These are phyloP conservation scores for Erodium maritimum DNA, from an alignment of 345 rosid species.

Conservation along the genomic window DNA sequence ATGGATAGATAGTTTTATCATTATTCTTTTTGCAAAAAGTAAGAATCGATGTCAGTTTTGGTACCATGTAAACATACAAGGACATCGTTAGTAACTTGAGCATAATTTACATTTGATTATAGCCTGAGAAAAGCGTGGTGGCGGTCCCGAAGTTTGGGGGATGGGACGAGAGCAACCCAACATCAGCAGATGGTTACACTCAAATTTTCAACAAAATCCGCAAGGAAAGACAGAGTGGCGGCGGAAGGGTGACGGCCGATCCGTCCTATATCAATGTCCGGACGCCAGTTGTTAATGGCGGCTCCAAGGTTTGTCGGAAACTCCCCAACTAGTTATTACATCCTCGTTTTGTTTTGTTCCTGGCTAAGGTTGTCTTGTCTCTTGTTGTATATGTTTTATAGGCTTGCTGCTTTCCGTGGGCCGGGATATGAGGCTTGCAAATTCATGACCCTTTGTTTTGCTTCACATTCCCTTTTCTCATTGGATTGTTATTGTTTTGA, in stretches of 20 bases:
- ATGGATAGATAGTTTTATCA: too few species aligned
- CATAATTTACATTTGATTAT: too few species aligned
- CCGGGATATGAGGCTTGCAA: slow-evolving; percentile 42
- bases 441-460: too few species aligned
- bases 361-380: neutral
- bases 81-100: too few species aligned
- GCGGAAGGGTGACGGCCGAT: slow-evolving; percentile 22
- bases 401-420: slow-evolving; percentile 62
- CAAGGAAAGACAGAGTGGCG: slow-evolving; percentile 50
- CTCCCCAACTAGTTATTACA: neutral
- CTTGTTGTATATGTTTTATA: slow-evolving; percentile 11
- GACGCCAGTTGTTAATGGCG: slow-evolving; percentile 9
- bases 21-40: too few species aligned
- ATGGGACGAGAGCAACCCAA: slow-evolving; percentile 69
- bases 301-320: slow-evolving; percentile 29
- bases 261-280: slow-evolving; percentile 19
- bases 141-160: slow-evolving; percentile 86
- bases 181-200: slow-evolving; percentile 72
- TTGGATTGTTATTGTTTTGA: neutral
- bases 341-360: neutral
- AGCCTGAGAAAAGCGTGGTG: slow-evolving; percentile 53
- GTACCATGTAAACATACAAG: too few species aligned
- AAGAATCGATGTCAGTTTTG: too few species aligned
- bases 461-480: neutral
- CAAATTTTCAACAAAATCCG: slow-evolving; percentile 70